Evolutionary conservation across 139 green algal species (phyloP), one percentile per base, ranked within the genome.

Genomic region (Chlamydomonas sp.): DNA sequence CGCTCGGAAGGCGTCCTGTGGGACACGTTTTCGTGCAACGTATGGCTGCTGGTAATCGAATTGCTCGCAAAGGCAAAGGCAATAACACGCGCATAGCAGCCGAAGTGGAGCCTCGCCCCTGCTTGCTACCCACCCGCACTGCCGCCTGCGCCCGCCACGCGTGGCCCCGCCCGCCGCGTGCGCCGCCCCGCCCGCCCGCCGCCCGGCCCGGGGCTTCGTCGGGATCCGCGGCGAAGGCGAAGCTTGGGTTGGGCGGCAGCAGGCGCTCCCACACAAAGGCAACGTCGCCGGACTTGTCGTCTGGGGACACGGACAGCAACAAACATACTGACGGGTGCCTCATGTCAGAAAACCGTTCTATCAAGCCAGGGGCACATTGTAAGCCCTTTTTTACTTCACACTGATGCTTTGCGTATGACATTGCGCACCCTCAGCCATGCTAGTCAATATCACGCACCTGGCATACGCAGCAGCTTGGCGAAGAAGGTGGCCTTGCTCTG

Each of bases 221-320:
- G 49, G 81, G 81, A 60, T 79, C 60, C 8, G 71, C 81, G 4
- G 71, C 9, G 71, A 86, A 79, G 9, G 12, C 3, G 81, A 86
- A 86, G 68, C 5, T 10, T 71, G 81, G 69, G 5, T 79, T 60
- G 61, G 79, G 71, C 20, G 57, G 69, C 68, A 86, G 81, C 81
- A 86, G 81, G 67, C 81, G 81, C 20, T 16, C 31, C 81, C 81
- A 86, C 71, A 86, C 81, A 71, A 79, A 86, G 60, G 71, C 18
- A 17, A 71, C 60, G 81, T 72, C 71, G 81, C 71, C 71, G 58
- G 1, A 61, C 18, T 61, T 60, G 61, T 86, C 81, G 60, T 86
- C 81, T 86, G 81, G 12, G 59, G 6, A 76, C 31, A 49, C 31
- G 31, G 31, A 49, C 0, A 49, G 31, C 31, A 49, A 49, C 31